Evolutionary conservation across 2,329 filamentous ascomycete species (phyloP).

Genomic region (Colletotrichum karsti): DNA sequence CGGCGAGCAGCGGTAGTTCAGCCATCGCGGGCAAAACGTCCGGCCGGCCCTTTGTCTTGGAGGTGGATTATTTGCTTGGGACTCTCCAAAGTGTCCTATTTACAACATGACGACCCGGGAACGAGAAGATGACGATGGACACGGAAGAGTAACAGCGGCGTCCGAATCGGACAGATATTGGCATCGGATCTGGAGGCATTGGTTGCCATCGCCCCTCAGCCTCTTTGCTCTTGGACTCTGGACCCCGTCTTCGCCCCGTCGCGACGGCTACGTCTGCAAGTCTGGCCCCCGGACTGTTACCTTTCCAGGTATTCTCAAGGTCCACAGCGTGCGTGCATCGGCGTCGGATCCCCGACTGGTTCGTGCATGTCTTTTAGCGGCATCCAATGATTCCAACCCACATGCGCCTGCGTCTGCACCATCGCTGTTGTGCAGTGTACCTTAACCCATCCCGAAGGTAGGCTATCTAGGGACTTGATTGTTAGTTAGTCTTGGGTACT

Average conservation of each 20-base stretch:
- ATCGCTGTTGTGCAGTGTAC: not conserved
- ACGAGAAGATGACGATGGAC: too few species aligned
- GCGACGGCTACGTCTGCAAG: too few species aligned
- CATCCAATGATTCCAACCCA: not conserved
- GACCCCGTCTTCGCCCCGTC: too few species aligned
- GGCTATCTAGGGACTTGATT: too few species aligned
- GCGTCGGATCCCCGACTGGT: not conserved
- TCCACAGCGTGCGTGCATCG: too few species aligned
- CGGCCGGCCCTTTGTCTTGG: not conserved
- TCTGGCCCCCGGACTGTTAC: not conserved
- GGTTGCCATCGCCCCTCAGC: too few species aligned
- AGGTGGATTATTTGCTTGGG: not conserved
- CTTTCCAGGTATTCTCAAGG: not conserved
- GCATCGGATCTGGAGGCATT: too few species aligned
- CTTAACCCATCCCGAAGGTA: too few species aligned
- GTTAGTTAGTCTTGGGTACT: too few species aligned
- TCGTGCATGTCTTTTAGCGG: not conserved
- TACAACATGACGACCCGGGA: not conserved
- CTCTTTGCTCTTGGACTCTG: too few species aligned
- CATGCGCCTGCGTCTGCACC: not conserved
- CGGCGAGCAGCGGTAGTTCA: not conserved
- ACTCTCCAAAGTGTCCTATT: not conserved
- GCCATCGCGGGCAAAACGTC: constrained; percentile 5
- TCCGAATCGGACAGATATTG: too few species aligned
- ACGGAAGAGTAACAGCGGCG: too few species aligned